Evolutionary conservation across 495 filamentous ascomycete genomes (phyloP).

Genomic region (Neurospora sp.): DNA sequence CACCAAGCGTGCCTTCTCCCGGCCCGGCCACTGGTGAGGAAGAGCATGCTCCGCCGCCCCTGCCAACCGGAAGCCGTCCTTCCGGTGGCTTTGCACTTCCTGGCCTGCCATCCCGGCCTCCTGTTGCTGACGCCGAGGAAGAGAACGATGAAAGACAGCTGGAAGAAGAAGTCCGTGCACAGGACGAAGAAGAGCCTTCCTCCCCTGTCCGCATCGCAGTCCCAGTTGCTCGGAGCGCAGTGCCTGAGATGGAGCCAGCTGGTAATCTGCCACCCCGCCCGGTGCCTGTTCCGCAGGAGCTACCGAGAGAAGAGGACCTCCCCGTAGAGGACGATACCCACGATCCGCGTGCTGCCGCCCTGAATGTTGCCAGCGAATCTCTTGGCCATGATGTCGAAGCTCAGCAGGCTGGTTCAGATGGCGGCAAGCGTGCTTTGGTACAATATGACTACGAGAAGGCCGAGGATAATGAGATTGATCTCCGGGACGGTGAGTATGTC

Average conservation of each 20-base stretch:
- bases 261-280: constrained; percentile 36
- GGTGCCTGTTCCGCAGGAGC: constrained; percentile 43
- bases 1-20: constrained; percentile 23
- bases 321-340: constrained; percentile 51
- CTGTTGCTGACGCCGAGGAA: constrained; percentile 43
- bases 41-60: constrained; percentile 40
- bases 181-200: constrained; percentile 32
- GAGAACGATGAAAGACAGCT: constrained; percentile 40
- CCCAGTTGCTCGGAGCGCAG: constrained; percentile 60
- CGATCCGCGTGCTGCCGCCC: constrained; percentile 53
- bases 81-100: constrained; percentile 64
- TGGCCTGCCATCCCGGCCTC: constrained; percentile 53
- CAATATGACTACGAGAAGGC: constrained; percentile 97
- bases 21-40: constrained; percentile 22
- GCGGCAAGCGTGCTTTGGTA: constrained; percentile 61
- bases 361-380: constrained; percentile 36
- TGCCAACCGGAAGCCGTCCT: constrained; percentile 51
- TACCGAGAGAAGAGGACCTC: constrained; percentile 54
- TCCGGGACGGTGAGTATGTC: constrained; percentile 82
- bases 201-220: constrained; percentile 83
- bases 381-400: constrained; percentile 20
- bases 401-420: constrained; percentile 18
- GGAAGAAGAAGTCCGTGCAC: constrained; percentile 31
- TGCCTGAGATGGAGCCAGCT: constrained; percentile 43
- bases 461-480: constrained; percentile 90